Conservation (phyloP, 208 protist genomes). For the Trypanosoma theileri region DNA sequence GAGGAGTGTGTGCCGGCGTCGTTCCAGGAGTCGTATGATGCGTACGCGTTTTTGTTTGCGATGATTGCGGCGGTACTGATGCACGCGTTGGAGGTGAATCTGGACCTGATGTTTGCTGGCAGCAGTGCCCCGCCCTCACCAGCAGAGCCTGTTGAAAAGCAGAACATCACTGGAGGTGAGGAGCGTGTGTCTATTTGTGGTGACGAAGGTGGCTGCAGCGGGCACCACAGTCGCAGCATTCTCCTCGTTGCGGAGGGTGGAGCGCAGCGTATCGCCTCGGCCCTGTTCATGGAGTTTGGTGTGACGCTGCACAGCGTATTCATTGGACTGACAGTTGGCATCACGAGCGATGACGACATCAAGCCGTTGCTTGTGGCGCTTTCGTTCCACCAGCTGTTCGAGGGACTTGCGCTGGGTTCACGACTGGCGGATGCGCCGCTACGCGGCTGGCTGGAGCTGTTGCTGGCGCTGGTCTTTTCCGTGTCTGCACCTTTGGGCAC, state of each 20-base stretch:
- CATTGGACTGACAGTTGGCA: slow-evolving; percentile 53
- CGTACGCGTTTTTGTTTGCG: slow-evolving; percentile 51
- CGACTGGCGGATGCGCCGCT: slow-evolving; percentile 30
- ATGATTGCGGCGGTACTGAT: slow-evolving; percentile 52
- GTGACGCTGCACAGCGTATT: slow-evolving; percentile 69
- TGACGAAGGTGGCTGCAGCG: background rate
- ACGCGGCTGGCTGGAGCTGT: slow-evolving; percentile 26
- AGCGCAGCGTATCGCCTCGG: slow-evolving; percentile 2
- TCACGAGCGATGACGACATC: slow-evolving; percentile 32
- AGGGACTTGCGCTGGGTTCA: slow-evolving; percentile 30
- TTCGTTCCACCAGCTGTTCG: slow-evolving; percentile 36
- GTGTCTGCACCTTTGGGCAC: slow-evolving; percentile 49
- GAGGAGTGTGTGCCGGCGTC: slow-evolving; percentile 41
- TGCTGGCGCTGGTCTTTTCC: slow-evolving; percentile 44
- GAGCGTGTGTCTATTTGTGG: too few species aligned
- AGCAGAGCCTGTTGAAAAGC: background rate
- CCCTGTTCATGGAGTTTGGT: slow-evolving; percentile 45
- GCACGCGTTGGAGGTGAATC: slow-evolving; percentile 49
- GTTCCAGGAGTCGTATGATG: slow-evolving; percentile 42
- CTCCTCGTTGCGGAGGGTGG: background rate
- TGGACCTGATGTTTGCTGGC: slow-evolving; percentile 37
- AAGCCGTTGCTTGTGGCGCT: slow-evolving; percentile 23
- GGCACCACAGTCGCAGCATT: background rate
- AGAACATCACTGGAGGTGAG: too few species aligned
- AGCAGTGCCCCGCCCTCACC: slow-evolving; percentile 20